Conservation (phyloP, 257 asterid species). For the Schizonepeta tenuifolia region DNA sequence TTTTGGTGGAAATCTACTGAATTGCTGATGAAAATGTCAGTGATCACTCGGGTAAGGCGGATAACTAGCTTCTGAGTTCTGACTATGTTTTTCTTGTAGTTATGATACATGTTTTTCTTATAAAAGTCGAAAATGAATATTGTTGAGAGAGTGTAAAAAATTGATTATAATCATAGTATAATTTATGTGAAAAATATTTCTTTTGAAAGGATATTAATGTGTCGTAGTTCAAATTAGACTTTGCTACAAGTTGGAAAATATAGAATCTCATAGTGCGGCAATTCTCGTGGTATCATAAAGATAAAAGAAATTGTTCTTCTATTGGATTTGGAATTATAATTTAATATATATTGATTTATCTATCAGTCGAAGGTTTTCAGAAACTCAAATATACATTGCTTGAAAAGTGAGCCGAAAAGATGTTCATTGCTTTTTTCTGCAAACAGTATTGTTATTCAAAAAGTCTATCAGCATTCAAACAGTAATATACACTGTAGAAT, state of each 20-base stretch:
- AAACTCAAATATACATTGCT: background rate
- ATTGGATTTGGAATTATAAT: background rate
- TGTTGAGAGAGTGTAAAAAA: background rate
- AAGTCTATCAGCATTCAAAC: background rate
- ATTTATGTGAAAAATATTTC: no score
- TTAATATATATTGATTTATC: background rate
- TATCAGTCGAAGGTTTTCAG: no score
- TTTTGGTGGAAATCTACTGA: background rate
- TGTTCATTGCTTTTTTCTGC: background rate
- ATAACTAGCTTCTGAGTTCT: background rate
- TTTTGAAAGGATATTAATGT: background rate
- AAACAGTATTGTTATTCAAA: background rate
- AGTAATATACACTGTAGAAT: background rate
- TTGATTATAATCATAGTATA: background rate
- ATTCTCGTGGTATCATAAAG: background rate
- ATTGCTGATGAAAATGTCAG: background rate
- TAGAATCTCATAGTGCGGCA: background rate
- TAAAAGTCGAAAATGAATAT: background rate
- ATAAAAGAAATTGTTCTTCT: background rate
- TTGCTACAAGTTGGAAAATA: no score
- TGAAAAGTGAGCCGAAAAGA: background rate
- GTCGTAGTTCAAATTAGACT: background rate
- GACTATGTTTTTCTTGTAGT: no score
- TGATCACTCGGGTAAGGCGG: constrained; percentile 7
- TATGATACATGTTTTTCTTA: background rate